A percentile compares a stretch with the other conserved stretches of the same genome.
phyloP scores from a whole-genome alignment of 2,329 filamentous ascomycete genomes.

The Huntiella omanensis region DNA sequence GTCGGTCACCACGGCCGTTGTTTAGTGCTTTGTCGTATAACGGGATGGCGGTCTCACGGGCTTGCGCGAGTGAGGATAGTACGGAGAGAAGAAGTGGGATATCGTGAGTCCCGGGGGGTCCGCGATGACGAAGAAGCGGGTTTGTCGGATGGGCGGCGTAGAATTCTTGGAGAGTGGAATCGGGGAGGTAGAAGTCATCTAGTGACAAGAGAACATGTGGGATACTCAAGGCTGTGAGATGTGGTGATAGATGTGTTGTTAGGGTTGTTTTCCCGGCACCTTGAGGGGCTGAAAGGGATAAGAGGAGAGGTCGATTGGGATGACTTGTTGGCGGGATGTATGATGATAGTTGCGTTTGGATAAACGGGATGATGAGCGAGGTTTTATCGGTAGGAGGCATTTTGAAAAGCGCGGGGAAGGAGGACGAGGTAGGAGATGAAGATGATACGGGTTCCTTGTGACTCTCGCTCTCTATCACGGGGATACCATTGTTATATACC shows the following conservation, averaged over 20 bases:
- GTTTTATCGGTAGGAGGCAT: conserved; percentile 58
- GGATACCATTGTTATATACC: no score
- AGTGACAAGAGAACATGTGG: conserved; percentile 55
- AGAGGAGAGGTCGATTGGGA: conserved; percentile 48
- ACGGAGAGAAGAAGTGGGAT: conserved; percentile 28
- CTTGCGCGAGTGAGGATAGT: conserved; percentile 38
- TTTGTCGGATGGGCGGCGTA: conserved; percentile 49
- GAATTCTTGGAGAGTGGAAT: conserved; percentile 46
- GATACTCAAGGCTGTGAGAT: conserved; percentile 36
- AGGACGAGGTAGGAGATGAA: no score
- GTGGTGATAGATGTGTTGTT: conserved; percentile 45
- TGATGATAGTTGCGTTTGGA: conserved; percentile 34
- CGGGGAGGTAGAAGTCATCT: conserved; percentile 75
- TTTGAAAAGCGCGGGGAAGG: conserved; percentile 4
- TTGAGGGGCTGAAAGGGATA: conserved; percentile 82
- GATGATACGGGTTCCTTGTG: not conserved
- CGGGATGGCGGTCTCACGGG: conserved; percentile 40
- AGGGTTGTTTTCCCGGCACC: conserved; percentile 86
- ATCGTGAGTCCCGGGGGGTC: conserved; percentile 73
- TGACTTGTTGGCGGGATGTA: conserved; percentile 8
- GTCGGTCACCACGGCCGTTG: conserved; percentile 57
- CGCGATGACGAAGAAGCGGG: conserved; percentile 59
- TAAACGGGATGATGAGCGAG: conserved; percentile 59
- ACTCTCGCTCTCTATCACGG: no score
- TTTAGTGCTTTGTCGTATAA: conserved; percentile 71